These are phyloP conservation scores for Clausena lansium DNA, from an alignment of 345 rosid species.

Conservation along the genomic window DNA sequence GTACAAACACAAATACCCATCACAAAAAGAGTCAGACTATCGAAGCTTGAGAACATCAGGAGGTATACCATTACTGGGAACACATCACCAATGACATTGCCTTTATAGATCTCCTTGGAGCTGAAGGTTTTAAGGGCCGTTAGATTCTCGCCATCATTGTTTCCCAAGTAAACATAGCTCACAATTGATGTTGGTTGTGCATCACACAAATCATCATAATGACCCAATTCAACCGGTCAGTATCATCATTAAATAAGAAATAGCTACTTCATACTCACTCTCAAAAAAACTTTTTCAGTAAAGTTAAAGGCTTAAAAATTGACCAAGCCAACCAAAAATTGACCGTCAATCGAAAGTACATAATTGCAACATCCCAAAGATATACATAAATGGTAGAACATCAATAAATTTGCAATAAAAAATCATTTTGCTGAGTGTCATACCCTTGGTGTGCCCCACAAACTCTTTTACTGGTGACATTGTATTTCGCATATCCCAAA, in stretches of 20 bases:
- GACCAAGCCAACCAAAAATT: conserved; percentile 95
- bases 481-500: conserved; percentile 97
- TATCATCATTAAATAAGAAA: too few species aligned
- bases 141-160: too few species aligned
- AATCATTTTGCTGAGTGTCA: conserved; percentile 7
- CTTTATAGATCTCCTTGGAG: too few species aligned
- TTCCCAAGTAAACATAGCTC: conserved; percentile 72
- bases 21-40: too few species aligned
- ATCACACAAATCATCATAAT: conserved; percentile 13
- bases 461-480: conserved; percentile 89
- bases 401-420: conserved; percentile 5
- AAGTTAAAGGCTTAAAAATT: conserved; percentile 37
- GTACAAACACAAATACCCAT: too few species aligned
- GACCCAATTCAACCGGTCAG: background rate
- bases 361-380: too few species aligned
- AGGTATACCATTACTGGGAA: conserved; percentile 31
- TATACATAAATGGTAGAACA: background rate
- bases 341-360: too few species aligned
- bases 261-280: background rate
- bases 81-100: too few species aligned
- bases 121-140: too few species aligned
- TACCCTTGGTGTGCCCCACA: conserved; percentile 93
- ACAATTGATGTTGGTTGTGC: conserved; percentile 67
- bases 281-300: background rate
- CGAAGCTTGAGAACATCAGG: conserved; percentile 17